Evolutionary conservation across 768 basidiomycete genomes (phyloP).

Genomic region (Hygrocybe punicea): DNA sequence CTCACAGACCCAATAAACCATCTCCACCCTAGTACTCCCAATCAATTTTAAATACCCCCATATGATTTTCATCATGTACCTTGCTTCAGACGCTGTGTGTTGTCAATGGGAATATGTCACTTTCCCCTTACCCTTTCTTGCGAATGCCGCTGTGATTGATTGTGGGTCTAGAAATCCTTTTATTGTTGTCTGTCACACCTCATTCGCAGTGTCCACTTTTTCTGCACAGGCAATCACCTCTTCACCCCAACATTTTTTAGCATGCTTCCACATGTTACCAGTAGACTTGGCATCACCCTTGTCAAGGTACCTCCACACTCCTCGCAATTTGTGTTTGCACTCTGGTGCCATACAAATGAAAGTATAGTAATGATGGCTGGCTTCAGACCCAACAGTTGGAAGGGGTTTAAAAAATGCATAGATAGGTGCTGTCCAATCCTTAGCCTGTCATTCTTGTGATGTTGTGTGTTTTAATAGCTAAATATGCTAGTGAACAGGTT

Average conservation of each 20-base stretch:
- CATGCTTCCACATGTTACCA: slow-evolving; percentile 30
- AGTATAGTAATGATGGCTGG: slow-evolving; percentile 20
- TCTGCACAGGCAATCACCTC: slow-evolving; percentile 16
- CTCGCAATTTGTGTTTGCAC: slow-evolving; percentile 16
- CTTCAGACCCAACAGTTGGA: slow-evolving; percentile 17
- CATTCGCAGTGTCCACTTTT: slow-evolving; percentile 1
- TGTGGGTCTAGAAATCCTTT: slow-evolving; percentile 10
- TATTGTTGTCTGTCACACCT: slow-evolving; percentile 3
- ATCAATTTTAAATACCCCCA: neutral
- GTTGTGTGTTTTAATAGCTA: no score
- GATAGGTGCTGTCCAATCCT: slow-evolving; percentile 31
- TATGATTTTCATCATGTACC: slow-evolving; percentile 10
- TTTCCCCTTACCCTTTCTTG: slow-evolving; percentile 26
- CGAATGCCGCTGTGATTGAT: slow-evolving; percentile 29
- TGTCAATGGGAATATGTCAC: slow-evolving; percentile 30
- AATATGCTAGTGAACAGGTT: no score
- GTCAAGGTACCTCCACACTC: slow-evolving; percentile 21
- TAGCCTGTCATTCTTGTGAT: slow-evolving; percentile 21
- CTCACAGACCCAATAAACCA: slow-evolving; percentile 37
- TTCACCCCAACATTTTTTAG: slow-evolving; percentile 32
- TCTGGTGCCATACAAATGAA: slow-evolving; percentile 25
- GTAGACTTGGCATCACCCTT: slow-evolving; percentile 20
- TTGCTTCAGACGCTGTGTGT: slow-evolving; percentile 23
- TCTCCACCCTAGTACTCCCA: slow-evolving; percentile 24
- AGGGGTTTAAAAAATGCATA: slow-evolving; percentile 35